These are phyloP conservation scores for Scedosporium boydii DNA, from an alignment of 2,329 filamentous ascomycete species.

Conservation along the genomic window DNA sequence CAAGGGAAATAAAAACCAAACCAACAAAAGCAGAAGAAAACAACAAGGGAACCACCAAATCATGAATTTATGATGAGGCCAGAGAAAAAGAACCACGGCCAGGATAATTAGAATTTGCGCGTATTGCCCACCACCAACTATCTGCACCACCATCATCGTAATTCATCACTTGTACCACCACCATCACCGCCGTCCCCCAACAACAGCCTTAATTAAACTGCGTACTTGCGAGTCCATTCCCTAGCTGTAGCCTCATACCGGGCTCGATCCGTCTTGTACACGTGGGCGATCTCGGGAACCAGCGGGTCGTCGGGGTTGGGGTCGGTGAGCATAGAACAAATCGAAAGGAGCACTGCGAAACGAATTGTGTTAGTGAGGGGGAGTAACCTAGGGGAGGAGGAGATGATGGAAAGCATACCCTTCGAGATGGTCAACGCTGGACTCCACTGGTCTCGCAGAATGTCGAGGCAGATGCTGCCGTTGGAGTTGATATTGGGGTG, in stretches of 20 bases:
- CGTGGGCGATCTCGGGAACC: constrained; percentile 96
- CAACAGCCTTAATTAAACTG: constrained; percentile 53
- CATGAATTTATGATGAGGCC: not conserved
- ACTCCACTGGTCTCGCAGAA: constrained; percentile 98
- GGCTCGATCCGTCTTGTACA: constrained; percentile 97
- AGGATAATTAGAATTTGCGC: not conserved
- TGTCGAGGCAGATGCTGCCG: constrained; percentile 97
- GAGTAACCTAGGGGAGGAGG: not conserved
- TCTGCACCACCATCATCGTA: not conserved
- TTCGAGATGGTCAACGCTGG: constrained; percentile 97
- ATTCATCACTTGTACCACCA: not conserved
- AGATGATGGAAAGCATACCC: constrained; percentile 45
- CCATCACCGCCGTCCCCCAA: not conserved
- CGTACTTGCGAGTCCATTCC: constrained; percentile 99
- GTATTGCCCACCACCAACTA: not conserved
- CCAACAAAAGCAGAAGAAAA: not conserved
- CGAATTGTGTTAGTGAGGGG: not conserved
- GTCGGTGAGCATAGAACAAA: constrained; percentile 99
- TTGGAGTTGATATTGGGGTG: constrained; percentile 99
- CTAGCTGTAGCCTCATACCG: constrained; percentile 93
- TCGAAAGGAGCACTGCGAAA: constrained; percentile 76
- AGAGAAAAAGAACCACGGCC: not conserved
- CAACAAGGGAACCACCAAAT: not conserved
- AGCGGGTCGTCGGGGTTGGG: constrained; percentile 98
- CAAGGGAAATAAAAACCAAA: not conserved